Base-by-base conservation (phyloP, 805 yeast genomes). In the Candida maris region DNA sequence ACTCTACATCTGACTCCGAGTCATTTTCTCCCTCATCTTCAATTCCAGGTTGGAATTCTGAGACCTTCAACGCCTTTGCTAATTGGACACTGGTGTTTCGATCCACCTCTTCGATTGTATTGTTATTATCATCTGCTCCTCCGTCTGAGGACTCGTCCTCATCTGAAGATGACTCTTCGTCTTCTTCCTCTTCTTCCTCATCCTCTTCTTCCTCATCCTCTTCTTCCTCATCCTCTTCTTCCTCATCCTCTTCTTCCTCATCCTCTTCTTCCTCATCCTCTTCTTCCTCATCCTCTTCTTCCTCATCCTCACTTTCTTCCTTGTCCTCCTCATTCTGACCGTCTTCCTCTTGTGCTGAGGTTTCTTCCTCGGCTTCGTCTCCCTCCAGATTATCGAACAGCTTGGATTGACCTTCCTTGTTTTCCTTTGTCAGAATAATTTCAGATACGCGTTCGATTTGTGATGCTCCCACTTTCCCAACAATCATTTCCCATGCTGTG, bases 361-460 rank as follows among this genome's bases (percentile, higher is more conserved):
- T 74, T 15, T 62, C 70, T 3, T 67, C 61, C 27, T 68, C 71
- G 4, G 65, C 71, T 16, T 64, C 75, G 27, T 54, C 65, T 13
- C 65, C 77, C 32, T 70, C 70, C 8, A 68, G 85, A 10, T 73
- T 77, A 39, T 84, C 85, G 54, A 89, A 89, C 50, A 91, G 61
- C 30, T 73, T 73, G 18, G 72, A 70, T 58, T 85, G 93, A 2
- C 97, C 97, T 47, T 81, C 79, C 43, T 79, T 76, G 56, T 84
- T 85, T 58, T 89, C 97, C 52, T 75, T 79, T 0, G 94, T 70
- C 13, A 63, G 46, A 34, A 82, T 56, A 13, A 81, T 73, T 39
- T 80, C 82, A 34, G 68, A 66, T 32, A 83, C 50, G 17, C 75
- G 58, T 8, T 64, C 60, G 21, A 83, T 47, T 31, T 81, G 77